Percentiles rank a stretch among this genome's conserved stretches.
phyloP scores from a whole-genome alignment of 2,329 filamentous ascomycete species.

The Ophiostoma sp. region DNA sequence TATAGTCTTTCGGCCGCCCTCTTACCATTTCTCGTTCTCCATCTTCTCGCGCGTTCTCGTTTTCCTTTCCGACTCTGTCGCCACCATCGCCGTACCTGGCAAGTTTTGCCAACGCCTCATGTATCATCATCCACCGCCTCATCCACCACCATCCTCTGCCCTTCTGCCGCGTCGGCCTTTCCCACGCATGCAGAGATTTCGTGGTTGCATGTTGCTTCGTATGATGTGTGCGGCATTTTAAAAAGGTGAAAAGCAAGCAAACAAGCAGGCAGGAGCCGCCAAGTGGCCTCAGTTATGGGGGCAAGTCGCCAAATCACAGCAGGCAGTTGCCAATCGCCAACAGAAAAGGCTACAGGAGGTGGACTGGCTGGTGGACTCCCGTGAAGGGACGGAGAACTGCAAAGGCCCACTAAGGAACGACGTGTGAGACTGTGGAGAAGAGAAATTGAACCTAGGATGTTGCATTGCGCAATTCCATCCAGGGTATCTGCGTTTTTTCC shows the following conservation, averaged over 20 bases:
- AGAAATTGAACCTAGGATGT: conserved; percentile 17
- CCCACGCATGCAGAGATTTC: neutral
- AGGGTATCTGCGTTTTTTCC: conserved; percentile 13
- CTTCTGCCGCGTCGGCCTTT: conserved; percentile 2
- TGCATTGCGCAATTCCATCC: conserved; percentile 25
- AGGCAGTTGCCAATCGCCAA: conserved; percentile 3
- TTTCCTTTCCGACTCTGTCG: neutral
- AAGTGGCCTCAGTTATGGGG: conserved; percentile 25
- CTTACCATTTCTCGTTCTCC: neutral
- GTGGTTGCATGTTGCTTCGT: conserved; percentile 15
- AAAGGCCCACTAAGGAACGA: conserved; percentile 21
- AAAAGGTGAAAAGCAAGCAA: neutral
- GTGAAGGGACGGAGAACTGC: neutral
- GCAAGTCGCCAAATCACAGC: neutral
- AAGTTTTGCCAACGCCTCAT: neutral
- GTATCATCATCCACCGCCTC: neutral
- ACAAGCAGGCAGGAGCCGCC: conserved; percentile 25
- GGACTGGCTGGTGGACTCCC: neutral
- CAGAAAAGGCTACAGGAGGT: neutral
- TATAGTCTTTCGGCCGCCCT: neutral
- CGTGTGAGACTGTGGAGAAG: conserved; percentile 20
- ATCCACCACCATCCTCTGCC: neutral
- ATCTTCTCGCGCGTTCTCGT: neutral
- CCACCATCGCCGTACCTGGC: neutral
- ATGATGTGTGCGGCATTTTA: conserved; percentile 28